Evolutionary conservation across 345 rosid species (phyloP).

Genomic region (Arabidopsis suecica): DNA sequence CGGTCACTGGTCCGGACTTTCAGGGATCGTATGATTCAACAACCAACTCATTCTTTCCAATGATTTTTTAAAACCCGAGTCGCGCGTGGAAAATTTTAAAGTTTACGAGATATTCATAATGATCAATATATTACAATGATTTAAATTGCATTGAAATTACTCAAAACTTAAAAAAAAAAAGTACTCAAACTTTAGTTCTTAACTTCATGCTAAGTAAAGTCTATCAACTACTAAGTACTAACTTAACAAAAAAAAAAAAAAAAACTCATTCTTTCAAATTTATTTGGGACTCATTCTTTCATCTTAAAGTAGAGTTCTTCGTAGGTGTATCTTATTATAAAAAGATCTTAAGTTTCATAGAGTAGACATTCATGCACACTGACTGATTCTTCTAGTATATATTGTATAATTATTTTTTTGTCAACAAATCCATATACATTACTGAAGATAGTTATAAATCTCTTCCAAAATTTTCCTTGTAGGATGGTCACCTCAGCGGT

Average conservation of each 20-base stretch:
- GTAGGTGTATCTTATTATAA: background rate
- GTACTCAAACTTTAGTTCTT: too few relatives aligned
- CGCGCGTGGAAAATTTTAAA: too few relatives aligned
- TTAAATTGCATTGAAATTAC: too few relatives aligned
- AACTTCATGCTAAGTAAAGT: too few relatives aligned
- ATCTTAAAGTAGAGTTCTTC: background rate
- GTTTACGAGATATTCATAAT: too few relatives aligned
- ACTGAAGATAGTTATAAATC: constrained; percentile 2
- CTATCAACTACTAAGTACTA: too few relatives aligned
- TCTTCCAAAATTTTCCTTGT: background rate
- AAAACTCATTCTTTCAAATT: constrained; percentile 1
- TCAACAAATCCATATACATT: background rate
- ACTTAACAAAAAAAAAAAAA: background rate
- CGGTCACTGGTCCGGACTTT: background rate
- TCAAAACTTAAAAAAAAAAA: too few relatives aligned
- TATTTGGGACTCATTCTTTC: background rate
- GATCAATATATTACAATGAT: too few relatives aligned
- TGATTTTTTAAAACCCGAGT: background rate
- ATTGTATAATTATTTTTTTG: background rate
- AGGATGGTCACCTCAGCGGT: background rate
- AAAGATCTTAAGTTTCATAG: constrained; percentile 13
- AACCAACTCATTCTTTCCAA: background rate
- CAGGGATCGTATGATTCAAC: background rate
- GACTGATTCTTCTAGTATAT: constrained; percentile 5
- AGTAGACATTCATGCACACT: background rate